Percentiles rank a stretch among this genome's conserved stretches.
Evolutionary conservation across 805 yeast genomes (phyloP).

Genomic region (Danielozyma ontarioensis): DNA sequence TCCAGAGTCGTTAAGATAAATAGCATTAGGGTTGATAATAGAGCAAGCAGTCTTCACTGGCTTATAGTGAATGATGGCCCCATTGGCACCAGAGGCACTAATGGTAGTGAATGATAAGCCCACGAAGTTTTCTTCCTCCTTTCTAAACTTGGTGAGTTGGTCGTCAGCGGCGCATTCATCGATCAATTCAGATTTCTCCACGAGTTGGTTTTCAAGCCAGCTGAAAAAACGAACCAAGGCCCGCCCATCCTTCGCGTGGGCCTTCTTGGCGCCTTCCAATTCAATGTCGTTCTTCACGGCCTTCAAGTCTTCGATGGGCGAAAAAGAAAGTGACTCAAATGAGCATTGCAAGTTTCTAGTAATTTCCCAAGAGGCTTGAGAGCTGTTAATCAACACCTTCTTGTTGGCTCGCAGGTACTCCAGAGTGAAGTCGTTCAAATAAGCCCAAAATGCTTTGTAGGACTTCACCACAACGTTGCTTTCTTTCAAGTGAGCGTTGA

Average conservation of each 20-base stretch:
- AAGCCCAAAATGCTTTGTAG: conserved; percentile 44
- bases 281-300: conserved; percentile 48
- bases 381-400: conserved; percentile 25
- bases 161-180: conserved; percentile 61
- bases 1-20: conserved; percentile 56
- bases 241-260: conserved; percentile 56
- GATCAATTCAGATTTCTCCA: conserved; percentile 32
- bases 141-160: conserved; percentile 32
- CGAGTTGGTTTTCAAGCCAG: conserved; percentile 55
- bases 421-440: conserved; percentile 34
- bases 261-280: conserved; percentile 44
- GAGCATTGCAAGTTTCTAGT: conserved; percentile 27
- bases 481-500: conserved; percentile 17
- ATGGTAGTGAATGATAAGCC: conserved; percentile 74
- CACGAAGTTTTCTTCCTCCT: conserved; percentile 41
- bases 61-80: conserved; percentile 71
- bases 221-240: conserved; percentile 50
- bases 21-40: conserved; percentile 46
- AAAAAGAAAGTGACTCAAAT: conserved; percentile 22
- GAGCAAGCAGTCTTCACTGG: conserved; percentile 44
- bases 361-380: conserved; percentile 35
- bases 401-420: conserved; percentile 25
- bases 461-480: conserved; percentile 28
- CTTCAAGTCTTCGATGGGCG: conserved; percentile 46
- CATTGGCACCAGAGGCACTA: conserved; percentile 70